These are phyloP conservation scores for Aspergillus hortae DNA, from an alignment of 2,329 filamentous ascomycete species.

Conservation along the genomic window DNA sequence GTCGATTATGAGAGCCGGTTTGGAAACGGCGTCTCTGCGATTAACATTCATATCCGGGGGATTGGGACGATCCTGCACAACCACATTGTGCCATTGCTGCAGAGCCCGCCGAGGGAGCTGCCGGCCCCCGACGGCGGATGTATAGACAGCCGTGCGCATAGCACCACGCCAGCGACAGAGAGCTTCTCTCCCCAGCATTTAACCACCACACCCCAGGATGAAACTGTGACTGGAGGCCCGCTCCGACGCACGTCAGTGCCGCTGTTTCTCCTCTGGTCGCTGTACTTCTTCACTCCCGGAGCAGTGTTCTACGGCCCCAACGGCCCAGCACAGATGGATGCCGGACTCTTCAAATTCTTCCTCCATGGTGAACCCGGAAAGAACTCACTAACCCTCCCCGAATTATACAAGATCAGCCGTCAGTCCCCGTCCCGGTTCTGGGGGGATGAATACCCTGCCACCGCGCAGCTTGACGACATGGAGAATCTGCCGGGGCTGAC, in stretches of 20 bases:
- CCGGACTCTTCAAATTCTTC: conserved; percentile 21
- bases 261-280: conserved; percentile 25
- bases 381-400: conserved; percentile 12
- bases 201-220: background rate
- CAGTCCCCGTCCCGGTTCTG: conserved; percentile 25
- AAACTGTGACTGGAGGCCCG: background rate
- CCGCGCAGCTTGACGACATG: conserved; percentile 24
- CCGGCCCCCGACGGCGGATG: background rate
- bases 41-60: conserved; percentile 23
- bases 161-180: background rate
- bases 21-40: conserved; percentile 20
- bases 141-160: no score
- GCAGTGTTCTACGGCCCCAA: conserved; percentile 19
- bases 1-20: conserved; percentile 27
- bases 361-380: conserved; percentile 12
- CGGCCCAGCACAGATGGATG: conserved; percentile 10
- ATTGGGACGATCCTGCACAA: conserved; percentile 21
- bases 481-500: conserved; percentile 22
- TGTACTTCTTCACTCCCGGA: conserved; percentile 25
- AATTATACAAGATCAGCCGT: conserved; percentile 23
- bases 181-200: background rate
- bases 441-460: conserved; percentile 21
- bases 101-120: background rate
- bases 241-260: conserved; percentile 21
- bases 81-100: conserved; percentile 22